These are phyloP conservation scores for Cladophialophora chaetospira DNA, from an alignment of 2,329 filamentous ascomycete species.

Conservation along the genomic window DNA sequence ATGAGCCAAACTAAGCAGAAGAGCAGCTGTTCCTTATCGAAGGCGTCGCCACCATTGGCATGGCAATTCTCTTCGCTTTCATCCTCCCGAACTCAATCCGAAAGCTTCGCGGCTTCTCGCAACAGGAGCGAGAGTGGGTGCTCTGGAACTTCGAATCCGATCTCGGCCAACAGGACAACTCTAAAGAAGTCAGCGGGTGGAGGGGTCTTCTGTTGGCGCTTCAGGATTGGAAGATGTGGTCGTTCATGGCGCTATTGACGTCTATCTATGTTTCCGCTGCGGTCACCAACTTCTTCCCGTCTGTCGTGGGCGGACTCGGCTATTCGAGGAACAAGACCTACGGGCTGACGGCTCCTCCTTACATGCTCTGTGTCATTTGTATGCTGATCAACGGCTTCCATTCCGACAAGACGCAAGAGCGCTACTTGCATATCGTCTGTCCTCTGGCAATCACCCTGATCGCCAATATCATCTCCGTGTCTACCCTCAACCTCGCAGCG, in stretches of 20 bases:
- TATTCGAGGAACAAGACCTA: constrained; percentile 55
- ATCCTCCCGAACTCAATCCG: constrained; percentile 69
- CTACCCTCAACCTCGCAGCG: constrained; percentile 61
- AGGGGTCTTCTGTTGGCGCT: constrained; percentile 39
- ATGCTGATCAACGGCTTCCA: constrained; percentile 69
- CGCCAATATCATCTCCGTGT: constrained; percentile 68
- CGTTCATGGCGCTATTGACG: constrained; percentile 39
- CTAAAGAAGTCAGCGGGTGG: constrained; percentile 34
- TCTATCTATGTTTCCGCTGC: constrained; percentile 51
- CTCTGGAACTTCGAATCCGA: constrained; percentile 38
- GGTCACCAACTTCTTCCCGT: constrained; percentile 70
- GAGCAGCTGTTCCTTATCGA: constrained; percentile 70
- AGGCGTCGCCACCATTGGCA: constrained; percentile 63
- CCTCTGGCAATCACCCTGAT: constrained; percentile 64
- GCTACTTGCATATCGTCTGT: constrained; percentile 66
- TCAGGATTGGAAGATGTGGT: constrained; percentile 42
- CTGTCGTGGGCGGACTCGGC: constrained; percentile 67
- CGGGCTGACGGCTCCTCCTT: constrained; percentile 24
- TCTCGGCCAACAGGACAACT: constrained; percentile 29
- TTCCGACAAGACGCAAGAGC: constrained; percentile 69
- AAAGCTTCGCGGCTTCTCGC: constrained; percentile 60
- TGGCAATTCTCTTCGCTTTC: constrained; percentile 61
- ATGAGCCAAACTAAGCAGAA: constrained; percentile 35
- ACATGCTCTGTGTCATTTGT: constrained; percentile 46
- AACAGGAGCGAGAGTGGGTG: constrained; percentile 58